Conservation (phyloP, 2,329 filamentous ascomycete species). For the Monosporascus sp. region DNA sequence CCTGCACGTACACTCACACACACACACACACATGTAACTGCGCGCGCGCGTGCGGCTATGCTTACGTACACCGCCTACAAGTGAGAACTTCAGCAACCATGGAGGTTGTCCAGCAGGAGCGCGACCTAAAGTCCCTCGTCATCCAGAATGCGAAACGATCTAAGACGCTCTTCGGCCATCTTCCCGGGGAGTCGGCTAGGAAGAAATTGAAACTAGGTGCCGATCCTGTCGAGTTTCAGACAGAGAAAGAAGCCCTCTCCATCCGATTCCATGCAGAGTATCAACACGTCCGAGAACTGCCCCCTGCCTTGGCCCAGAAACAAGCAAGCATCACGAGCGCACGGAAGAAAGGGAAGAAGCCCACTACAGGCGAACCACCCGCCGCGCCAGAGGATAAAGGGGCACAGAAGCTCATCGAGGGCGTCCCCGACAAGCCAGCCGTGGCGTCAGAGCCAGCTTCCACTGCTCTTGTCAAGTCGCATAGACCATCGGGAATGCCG, state of each 20-base stretch:
- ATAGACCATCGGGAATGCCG: conserved; percentile 1
- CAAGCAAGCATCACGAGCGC: conserved; percentile 26
- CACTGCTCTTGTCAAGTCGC: conserved; percentile 31
- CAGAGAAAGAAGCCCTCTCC: conserved; percentile 24
- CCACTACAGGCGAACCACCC: conserved; percentile 17
- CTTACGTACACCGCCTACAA: too few relatives aligned
- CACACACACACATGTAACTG: too few relatives aligned
- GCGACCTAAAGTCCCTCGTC: conserved; percentile 23
- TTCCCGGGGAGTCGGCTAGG: conserved; percentile 16
- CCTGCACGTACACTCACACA: too few relatives aligned
- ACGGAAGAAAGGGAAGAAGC: conserved; percentile 23
- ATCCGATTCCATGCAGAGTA: conserved; percentile 29
- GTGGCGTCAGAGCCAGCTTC: conserved; percentile 22
- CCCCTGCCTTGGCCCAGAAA: conserved; percentile 29
- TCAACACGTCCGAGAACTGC: conserved; percentile 21
- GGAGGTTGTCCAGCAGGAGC: conserved; percentile 16
- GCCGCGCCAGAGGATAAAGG: conserved; percentile 33
- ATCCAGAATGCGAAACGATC: conserved; percentile 25
- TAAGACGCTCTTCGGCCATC: conserved; percentile 22
- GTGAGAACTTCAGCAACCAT: conserved; percentile 4
- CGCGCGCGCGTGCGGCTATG: too few relatives aligned
- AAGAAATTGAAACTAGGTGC: conserved; percentile 22
- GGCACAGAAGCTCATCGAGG: conserved; percentile 63
- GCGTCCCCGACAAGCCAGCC: conserved; percentile 43
- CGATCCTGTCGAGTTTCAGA: conserved; percentile 19